phyloP scores from a whole-genome alignment of 768 basidiomycete species.

The Panellus pusillus region DNA sequence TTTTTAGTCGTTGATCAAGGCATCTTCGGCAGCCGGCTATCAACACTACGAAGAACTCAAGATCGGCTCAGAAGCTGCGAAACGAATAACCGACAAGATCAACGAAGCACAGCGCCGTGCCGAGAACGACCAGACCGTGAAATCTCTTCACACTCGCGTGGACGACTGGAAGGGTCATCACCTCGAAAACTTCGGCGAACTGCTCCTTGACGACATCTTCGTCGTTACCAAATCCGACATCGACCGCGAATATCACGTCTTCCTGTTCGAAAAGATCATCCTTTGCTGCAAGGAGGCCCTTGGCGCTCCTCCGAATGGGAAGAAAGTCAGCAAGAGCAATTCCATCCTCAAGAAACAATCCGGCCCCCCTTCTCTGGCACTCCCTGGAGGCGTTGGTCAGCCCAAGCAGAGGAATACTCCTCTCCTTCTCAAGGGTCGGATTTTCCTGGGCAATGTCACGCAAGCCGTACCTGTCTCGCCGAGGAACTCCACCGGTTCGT shows the following conservation, averaged over 20 bases:
- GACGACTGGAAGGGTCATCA: conserved; percentile 99
- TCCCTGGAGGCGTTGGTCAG: conserved; percentile 53
- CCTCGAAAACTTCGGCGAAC: conserved; percentile 89
- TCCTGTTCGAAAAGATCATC: conserved; percentile 98
- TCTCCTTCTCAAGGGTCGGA: conserved; percentile 90
- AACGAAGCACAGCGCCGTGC: conserved; percentile 93
- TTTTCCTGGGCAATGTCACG: conserved; percentile 95
- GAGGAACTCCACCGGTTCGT: conserved; percentile 63
- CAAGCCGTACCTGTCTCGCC: conserved; percentile 64
- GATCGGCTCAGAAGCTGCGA: conserved; percentile 80
- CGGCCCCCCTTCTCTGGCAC: conserved; percentile 43
- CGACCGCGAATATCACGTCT: conserved; percentile 97
- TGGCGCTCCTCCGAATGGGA: conserved; percentile 54
- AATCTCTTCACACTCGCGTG: conserved; percentile 80
- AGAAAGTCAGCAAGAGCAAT: conserved; percentile 80
- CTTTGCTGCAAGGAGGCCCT: conserved; percentile 95
- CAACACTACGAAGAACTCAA: conserved; percentile 79
- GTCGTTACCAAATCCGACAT: conserved; percentile 94
- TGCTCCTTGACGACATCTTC: conserved; percentile 93
- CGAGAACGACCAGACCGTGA: conserved; percentile 89
- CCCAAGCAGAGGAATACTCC: conserved; percentile 76
- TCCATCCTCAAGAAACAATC: conserved; percentile 86
- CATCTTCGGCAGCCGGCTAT: conserved; percentile 61
- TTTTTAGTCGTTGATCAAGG: conserved; percentile 72
- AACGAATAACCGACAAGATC: conserved; percentile 92